Evolutionary conservation across 2,329 filamentous ascomycete species (phyloP).

Genomic region (Chaetomiaceae sp.): DNA sequence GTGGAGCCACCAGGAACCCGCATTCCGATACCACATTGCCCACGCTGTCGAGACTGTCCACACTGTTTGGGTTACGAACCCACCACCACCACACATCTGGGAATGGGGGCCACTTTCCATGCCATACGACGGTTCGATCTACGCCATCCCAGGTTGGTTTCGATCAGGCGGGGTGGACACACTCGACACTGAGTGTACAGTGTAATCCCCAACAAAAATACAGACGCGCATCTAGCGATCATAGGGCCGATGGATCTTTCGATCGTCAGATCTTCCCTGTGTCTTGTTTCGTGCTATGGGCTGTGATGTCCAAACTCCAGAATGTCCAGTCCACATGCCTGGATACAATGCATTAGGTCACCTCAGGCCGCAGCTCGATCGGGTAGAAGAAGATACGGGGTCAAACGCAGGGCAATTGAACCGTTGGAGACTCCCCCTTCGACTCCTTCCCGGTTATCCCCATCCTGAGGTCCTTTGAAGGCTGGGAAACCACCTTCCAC

Average conservation of each 20-base stretch:
- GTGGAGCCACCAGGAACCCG: background rate
- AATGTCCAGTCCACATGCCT: no score
- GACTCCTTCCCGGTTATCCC: background rate
- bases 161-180: no score
- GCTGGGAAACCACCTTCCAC: constrained; percentile 1
- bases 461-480: constrained; percentile 2
- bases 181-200: no score
- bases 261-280: no score
- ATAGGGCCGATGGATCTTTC: background rate
- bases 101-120: constrained; percentile 13
- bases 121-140: no score
- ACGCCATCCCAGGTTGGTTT: no score
- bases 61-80: background rate
- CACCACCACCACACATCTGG: constrained; percentile 1
- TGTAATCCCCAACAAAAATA: background rate
- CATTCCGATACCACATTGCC: constrained; percentile 1
- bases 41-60: background rate
- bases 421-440: background rate
- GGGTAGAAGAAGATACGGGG: no score
- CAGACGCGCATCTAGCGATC: constrained; percentile 17
- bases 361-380: no score
- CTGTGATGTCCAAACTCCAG: no score
- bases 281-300: no score
- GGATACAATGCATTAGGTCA: no score
- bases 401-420: no score